These are phyloP conservation scores for Pisolithus thermaeus DNA, from an alignment of 1,284 basidiomycete genomes.

Conservation along the genomic window DNA sequence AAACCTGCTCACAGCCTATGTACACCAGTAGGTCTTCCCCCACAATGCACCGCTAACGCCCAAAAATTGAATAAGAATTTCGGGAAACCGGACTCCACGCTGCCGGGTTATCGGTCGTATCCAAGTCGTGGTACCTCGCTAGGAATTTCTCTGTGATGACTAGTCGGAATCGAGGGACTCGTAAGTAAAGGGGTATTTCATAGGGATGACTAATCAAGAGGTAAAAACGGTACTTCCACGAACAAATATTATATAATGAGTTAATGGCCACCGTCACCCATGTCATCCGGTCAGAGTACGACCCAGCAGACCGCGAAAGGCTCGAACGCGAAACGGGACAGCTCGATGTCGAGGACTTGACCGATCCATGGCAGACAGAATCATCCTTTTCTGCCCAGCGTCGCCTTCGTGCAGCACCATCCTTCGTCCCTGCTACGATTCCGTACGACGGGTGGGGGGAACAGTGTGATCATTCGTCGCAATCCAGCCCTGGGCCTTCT, in stretches of 20 bases:
- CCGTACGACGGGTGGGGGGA: slow-evolving; percentile 36
- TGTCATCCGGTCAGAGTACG: slow-evolving; percentile 50
- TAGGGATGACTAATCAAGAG: too few species aligned
- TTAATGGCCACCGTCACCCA: slow-evolving; percentile 48
- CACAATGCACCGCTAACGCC: too few species aligned
- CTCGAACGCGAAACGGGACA: slow-evolving; percentile 40
- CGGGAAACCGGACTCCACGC: too few species aligned
- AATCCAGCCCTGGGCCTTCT: background rate
- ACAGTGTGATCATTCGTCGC: background rate
- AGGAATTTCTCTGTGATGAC: too few species aligned
- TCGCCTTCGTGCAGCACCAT: slow-evolving; percentile 35
- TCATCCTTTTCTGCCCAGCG: slow-evolving; percentile 35
- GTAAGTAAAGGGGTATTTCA: too few species aligned
- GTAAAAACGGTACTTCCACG: too few species aligned
- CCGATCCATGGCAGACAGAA: slow-evolving; percentile 41
- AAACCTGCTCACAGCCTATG: too few species aligned
- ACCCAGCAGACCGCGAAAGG: slow-evolving; percentile 37
- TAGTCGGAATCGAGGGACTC: too few species aligned
- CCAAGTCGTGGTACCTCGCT: too few species aligned
- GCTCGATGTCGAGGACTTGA: slow-evolving; percentile 13
- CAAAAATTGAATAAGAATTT: too few species aligned
- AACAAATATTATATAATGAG: slow-evolving; percentile 11
- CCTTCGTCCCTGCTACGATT: slow-evolving; percentile 51
- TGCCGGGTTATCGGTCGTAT: too few species aligned
- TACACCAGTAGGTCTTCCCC: too few species aligned